Evolutionary conservation across 257 asterid species (phyloP).

Genomic region (Plectranthus barbatus): DNA sequence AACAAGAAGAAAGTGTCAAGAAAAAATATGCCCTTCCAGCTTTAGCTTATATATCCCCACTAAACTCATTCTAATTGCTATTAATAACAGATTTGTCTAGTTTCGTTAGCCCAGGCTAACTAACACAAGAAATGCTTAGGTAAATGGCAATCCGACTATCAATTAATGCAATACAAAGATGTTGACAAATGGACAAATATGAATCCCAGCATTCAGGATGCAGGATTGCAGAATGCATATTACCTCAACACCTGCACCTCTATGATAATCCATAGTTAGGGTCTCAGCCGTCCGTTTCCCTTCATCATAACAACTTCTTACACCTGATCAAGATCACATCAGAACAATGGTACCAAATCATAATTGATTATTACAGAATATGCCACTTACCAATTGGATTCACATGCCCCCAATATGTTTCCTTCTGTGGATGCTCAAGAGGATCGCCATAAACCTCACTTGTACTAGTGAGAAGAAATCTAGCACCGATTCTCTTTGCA

Average conservation of each 20-base stretch:
- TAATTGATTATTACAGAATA: neutral
- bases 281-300: conserved; percentile 95
- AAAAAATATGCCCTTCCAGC: neutral
- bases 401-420: conserved; percentile 96
- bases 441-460: conserved; percentile 99
- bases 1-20: neutral
- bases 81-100: neutral
- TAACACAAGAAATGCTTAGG: neutral
- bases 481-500: conserved; percentile 88
- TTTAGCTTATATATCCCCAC: neutral
- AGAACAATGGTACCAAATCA: conserved; percentile 5
- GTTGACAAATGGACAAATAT: neutral
- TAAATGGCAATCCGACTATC: neutral
- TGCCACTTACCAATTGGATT: conserved; percentile 70
- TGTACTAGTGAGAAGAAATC: conserved; percentile 85
- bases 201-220: neutral
- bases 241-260: conserved; percentile 91
- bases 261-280: conserved; percentile 95
- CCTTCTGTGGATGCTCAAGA: conserved; percentile 98
- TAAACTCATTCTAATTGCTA: neutral
- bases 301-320: conserved; percentile 91
- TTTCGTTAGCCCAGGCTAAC: neutral
- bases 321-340: conserved; percentile 39
- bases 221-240: neutral
- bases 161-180: neutral